Conservation (phyloP, 2,329 filamentous ascomycete species). For the Pestalotiopsis sp. region DNA sequence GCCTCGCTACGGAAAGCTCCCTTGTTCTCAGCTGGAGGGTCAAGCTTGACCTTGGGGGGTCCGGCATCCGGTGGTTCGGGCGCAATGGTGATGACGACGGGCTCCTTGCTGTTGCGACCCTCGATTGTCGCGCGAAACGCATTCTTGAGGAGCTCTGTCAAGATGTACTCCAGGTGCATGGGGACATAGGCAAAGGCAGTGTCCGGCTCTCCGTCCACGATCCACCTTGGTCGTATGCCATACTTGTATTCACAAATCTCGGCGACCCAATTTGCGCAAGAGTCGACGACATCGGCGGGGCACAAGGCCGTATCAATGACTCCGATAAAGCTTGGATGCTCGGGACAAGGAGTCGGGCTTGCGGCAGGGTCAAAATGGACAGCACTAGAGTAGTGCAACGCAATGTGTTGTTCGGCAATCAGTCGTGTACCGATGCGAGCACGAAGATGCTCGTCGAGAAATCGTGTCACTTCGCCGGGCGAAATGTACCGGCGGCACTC, state of each 20-base stretch:
- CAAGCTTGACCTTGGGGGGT: conserved; percentile 33
- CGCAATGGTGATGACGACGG: conserved; percentile 90
- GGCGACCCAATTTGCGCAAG: conserved; percentile 86
- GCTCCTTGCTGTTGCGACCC: conserved; percentile 74
- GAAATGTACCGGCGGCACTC: conserved; percentile 92
- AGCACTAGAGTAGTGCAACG: conserved; percentile 73
- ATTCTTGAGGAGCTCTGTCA: conserved; percentile 96
- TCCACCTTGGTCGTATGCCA: conserved; percentile 78
- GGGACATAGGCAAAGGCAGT: conserved; percentile 94
- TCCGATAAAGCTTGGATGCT: conserved; percentile 76
- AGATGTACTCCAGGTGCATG: conserved; percentile 95
- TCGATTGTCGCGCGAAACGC: conserved; percentile 94
- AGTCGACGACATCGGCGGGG: conserved; percentile 79
- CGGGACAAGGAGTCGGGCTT: conserved; percentile 52
- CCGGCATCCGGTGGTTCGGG: conserved; percentile 53
- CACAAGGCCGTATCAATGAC: conserved; percentile 91
- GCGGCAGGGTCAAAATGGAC: conserved; percentile 66
- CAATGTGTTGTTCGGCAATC: conserved; percentile 96
- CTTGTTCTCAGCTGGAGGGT: conserved; percentile 38
- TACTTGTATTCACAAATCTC: conserved; percentile 98
- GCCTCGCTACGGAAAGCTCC: conserved; percentile 46
- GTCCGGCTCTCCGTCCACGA: conserved; percentile 82
- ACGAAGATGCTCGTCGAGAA: conserved; percentile 90
- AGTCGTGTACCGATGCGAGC: conserved; percentile 92
- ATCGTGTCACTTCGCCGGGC: conserved; percentile 80